These are phyloP conservation scores for Trypanosoma mega DNA, from an alignment of 208 protist species.

Conservation along the genomic window DNA sequence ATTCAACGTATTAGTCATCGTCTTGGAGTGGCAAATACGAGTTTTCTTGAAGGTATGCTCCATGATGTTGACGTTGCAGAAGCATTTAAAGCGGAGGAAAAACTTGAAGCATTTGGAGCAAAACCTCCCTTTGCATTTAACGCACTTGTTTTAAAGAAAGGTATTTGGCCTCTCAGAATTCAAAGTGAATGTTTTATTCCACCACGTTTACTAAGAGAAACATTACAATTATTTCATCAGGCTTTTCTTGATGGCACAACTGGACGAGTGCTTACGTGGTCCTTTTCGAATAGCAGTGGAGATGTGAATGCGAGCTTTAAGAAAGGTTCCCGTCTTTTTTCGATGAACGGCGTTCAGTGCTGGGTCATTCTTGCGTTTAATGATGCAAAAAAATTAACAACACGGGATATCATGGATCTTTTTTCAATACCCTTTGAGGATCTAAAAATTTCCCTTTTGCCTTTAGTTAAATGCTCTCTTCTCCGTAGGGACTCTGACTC, in stretches of 20 bases:
- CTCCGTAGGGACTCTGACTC: conserved; percentile 23
- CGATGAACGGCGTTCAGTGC: conserved; percentile 64
- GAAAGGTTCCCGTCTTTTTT: conserved; percentile 45
- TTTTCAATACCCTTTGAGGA: conserved; percentile 39
- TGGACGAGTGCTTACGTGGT: conserved; percentile 72
- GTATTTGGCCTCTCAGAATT: conserved; percentile 75
- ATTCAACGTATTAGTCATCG: conserved; percentile 66
- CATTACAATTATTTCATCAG: conserved; percentile 46
- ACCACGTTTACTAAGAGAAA: conserved; percentile 17
- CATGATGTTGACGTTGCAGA: conserved; percentile 66
- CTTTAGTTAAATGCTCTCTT: conserved; percentile 47
- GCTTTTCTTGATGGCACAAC: conserved; percentile 67
- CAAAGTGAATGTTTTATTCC: conserved; percentile 33
- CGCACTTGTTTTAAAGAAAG: conserved; percentile 71
- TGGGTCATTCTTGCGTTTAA: conserved; percentile 83
- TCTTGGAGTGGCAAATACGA: conserved; percentile 69
- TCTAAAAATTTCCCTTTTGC: conserved; percentile 37
- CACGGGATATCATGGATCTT: conserved; percentile 25
- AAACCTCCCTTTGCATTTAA: conserved; percentile 44
- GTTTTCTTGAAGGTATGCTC: conserved; percentile 86
- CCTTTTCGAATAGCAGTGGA: conserved; percentile 73
- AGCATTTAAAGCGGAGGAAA: conserved; percentile 45
- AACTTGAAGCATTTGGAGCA: conserved; percentile 29
- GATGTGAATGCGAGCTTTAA: conserved; percentile 56
- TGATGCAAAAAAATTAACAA: conserved; percentile 29